Evolutionary conservation across 2,329 filamentous ascomycete species (phyloP).

Genomic region (Beauveria sp.): DNA sequence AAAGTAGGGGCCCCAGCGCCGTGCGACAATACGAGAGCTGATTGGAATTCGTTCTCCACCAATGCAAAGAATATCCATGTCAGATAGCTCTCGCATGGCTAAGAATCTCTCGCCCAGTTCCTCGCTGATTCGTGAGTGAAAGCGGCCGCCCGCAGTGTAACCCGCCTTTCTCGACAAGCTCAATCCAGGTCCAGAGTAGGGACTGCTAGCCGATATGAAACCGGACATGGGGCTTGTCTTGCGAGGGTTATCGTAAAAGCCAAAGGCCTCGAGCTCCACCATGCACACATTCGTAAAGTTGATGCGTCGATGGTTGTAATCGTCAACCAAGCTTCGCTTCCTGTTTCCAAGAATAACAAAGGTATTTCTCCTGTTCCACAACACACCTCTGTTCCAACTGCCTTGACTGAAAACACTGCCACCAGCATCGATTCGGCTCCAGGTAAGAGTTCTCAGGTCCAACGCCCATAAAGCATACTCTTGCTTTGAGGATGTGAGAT

Average conservation of each 20-base stretch:
- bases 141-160: conserved; percentile 66
- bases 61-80: conserved; percentile 94
- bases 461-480: conserved; percentile 97
- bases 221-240: conserved; percentile 70
- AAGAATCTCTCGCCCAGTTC: conserved; percentile 79
- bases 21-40: conserved; percentile 80
- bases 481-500: conserved; percentile 94
- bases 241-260: conserved; percentile 91
- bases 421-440: conserved; percentile 93
- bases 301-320: conserved; percentile 95
- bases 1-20: conserved; percentile 93
- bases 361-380: conserved; percentile 89
- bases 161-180: conserved; percentile 53
- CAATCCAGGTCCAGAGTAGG: conserved; percentile 47
- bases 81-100: conserved; percentile 73
- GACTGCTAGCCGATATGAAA: conserved; percentile 77
- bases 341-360: conserved; percentile 94
- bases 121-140: conserved; percentile 69
- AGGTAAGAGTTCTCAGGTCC: conserved; percentile 78
- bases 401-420: conserved; percentile 92
- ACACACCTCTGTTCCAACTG: conserved; percentile 91
- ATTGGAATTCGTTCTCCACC: conserved; percentile 87
- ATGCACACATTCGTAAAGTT: conserved; percentile 97
- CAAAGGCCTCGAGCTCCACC: conserved; percentile 95
- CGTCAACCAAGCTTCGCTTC: conserved; percentile 87